Base-by-base conservation (phyloP, 176 grass and related monocot genomes). In the Canna indica region DNA sequence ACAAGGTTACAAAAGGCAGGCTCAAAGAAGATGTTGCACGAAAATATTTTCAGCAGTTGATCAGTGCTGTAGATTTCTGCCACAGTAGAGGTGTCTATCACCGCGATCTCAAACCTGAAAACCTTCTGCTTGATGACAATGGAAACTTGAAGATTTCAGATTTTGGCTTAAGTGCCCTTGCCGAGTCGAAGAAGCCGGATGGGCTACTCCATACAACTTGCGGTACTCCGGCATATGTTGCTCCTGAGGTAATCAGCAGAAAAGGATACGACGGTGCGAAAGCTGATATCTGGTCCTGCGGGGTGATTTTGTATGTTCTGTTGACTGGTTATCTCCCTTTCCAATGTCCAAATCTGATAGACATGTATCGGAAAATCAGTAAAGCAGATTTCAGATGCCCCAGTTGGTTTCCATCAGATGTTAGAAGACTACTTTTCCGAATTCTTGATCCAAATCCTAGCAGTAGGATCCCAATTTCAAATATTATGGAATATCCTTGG, bases 11-110 rank as follows among this genome's bases (percentile, higher is more conserved):
- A 5, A 64, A 64, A 64, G 61, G 61, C 13, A 34, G 17, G 30
- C 61, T 64, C 61, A 34, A 35, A 64, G 61, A 64, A 64, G 61
- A 64, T 36, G 61, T 35, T 22, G 61, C 61, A 3, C 32, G 61
- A 27, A 64, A 35, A 64, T 64, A 64, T 22, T 64, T 64, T 20
- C 61, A 64, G 17, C 61, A 64, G 33, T 30, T 64, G 61, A 64
- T 64, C 61, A 64, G 61, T 22, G 31, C 61, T 0, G 30, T 64
- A 2, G 61, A 35, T 1, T 64, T 64, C 61, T 64, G 61, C 61
- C 61, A 64, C 61, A 64, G 61, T 16, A 64, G 30, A 64, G 61
- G 61, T 22, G 61, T 64, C 33, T 64, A 64, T 20, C 61, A 64
- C 61, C 61, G 61, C 30, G 61, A 64, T 64, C 32, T 64, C 15